Percentiles rank a stretch among this genome's conserved stretches.
phyloP scores from a whole-genome alignment of 495 filamentous ascomycete genomes.

The Neurospora sublineolata region DNA sequence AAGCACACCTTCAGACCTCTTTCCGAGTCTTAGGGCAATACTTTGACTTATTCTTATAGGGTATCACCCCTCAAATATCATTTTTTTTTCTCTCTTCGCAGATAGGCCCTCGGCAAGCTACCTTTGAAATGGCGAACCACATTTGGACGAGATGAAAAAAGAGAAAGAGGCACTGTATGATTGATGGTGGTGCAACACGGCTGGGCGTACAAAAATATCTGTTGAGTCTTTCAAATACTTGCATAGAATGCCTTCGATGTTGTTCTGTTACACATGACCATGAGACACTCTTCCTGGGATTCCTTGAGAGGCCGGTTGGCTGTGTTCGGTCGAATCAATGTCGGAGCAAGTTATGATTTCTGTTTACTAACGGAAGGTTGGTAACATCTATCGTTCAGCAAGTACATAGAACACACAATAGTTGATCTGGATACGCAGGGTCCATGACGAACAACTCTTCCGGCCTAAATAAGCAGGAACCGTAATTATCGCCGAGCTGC shows the following conservation, averaged over 20 bases:
- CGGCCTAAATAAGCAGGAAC: background rate
- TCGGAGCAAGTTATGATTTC: too few relatives aligned
- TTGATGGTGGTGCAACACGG: background rate
- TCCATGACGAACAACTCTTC: background rate
- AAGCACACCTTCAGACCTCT: background rate
- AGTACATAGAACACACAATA: background rate
- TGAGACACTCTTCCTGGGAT: background rate
- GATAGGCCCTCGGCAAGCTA: background rate
- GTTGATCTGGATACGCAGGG: background rate
- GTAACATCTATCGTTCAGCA: background rate
- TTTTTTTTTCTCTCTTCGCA: background rate
- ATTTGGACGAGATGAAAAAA: background rate
- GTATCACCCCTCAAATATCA: background rate
- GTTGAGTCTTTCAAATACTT: background rate
- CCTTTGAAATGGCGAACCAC: background rate
- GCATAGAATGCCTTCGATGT: background rate
- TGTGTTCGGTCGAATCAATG: background rate
- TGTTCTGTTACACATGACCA: background rate
- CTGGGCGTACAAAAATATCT: background rate
- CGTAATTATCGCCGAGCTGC: background rate
- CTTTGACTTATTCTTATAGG: background rate
- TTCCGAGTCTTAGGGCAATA: background rate
- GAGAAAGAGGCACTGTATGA: background rate
- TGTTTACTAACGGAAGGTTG: too few relatives aligned
- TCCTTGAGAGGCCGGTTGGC: background rate